These are phyloP conservation scores for Sphaerobolus stellatus DNA, from an alignment of 1,284 basidiomycete genomes.

Conservation along the genomic window DNA sequence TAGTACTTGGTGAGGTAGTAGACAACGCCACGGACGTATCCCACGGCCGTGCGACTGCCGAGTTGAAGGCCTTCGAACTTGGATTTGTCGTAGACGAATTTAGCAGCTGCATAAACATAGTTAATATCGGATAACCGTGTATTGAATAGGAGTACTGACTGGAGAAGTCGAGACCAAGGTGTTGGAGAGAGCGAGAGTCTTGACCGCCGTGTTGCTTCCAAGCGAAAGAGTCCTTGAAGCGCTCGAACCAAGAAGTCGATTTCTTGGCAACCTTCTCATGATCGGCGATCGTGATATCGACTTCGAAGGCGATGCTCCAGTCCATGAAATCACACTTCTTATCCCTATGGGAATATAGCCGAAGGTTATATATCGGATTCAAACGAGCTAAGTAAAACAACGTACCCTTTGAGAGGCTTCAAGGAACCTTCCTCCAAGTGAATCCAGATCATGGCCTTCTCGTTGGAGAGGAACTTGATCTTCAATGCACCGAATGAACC, in stretches of 20 bases:
- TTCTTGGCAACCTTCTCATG: constrained; percentile 8
- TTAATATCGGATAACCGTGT: neutral
- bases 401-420: constrained; percentile 24
- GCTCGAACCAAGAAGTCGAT: constrained; percentile 16
- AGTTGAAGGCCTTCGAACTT: neutral
- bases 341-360: neutral
- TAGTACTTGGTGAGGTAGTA: constrained; percentile 32
- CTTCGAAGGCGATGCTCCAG: constrained; percentile 35
- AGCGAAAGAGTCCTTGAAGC: constrained; percentile 18
- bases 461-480: constrained; percentile 26
- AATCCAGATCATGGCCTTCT: constrained; percentile 29
- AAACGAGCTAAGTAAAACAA: constrained; percentile 6
- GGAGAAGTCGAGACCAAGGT: neutral
- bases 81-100: constrained; percentile 1
- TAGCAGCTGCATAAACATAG: neutral
- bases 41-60: neutral
- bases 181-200: neutral
- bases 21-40: constrained; percentile 15
- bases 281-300: constrained; percentile 18
- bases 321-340: constrained; percentile 20
- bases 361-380: neutral
- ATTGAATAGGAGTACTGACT: neutral
- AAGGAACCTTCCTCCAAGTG: constrained; percentile 23
- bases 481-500: constrained; percentile 26
- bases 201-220: constrained; percentile 13